Base-by-base conservation (phyloP, 495 filamentous ascomycete genomes). In the Hypomontagnella monticulosa region DNA sequence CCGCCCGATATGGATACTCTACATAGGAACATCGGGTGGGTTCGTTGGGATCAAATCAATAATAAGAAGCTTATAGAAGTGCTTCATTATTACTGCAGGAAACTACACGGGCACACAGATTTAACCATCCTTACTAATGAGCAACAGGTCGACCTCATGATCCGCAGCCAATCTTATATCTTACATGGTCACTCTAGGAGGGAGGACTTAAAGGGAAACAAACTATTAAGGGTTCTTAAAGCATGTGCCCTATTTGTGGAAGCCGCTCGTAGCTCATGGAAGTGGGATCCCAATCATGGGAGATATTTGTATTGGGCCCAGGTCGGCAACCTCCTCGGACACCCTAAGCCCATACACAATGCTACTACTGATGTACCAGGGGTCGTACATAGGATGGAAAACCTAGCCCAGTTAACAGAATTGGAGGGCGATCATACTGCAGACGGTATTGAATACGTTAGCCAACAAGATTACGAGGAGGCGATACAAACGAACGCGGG, bases 11-110 rank as follows among this genome's bases (percentile, higher is more conserved):
- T 14, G 3, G 6, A 57, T 41, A 47, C 30, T 2, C 10, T 51
- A 0, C 11, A 57, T 14, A 44, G 63, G n/a, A 57, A 67, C 11
- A 32, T 67, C 15, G 38, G 44, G 15, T 57, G 56, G 57, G 33
- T 50, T 15, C 44, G 33, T 9, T 61, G 43, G 44, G 40, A 67
- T 7, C 11, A 47, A 8, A 6, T 61, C 0, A 16, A 50, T n/a
- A 37, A 6, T 20, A 12, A 15, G 4, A 9, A 8, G 19, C 2
- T 44, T 3, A 11, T 40, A 2, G 7, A 43, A 0, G 42, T 9
- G n/a, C 23, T 71, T 38, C 14, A 15, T 16, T 4, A 4, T 4
- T 20, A 36, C 11, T 60, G 61, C 20, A 1, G n/a, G 2, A 30
- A 19, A 0, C 1, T 6, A 10, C 43, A 46, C 7, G 23, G 15